These are phyloP conservation scores for Lepiota subincarnata DNA, from an alignment of 768 basidiomycete genomes.

Conservation along the genomic window DNA sequence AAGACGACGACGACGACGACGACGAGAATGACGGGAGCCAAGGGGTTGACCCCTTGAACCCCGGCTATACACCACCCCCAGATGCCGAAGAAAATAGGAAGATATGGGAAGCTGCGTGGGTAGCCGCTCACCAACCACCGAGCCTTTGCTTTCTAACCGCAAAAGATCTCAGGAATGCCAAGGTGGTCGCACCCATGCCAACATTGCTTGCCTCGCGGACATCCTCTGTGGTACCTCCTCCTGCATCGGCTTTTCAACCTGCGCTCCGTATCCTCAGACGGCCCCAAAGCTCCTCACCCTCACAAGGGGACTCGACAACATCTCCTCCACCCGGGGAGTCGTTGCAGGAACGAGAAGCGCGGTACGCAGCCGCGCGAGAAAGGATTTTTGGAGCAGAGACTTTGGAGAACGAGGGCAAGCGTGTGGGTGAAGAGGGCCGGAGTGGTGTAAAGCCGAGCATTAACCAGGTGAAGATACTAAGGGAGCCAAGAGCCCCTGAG, in stretches of 20 bases:
- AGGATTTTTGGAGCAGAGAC: constrained; percentile 56
- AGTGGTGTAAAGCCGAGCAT: not conserved
- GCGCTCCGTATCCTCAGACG: constrained; percentile 72
- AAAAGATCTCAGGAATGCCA: constrained; percentile 43
- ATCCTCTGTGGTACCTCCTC: constrained; percentile 37
- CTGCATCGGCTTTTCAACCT: constrained; percentile 48
- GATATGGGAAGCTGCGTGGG: constrained; percentile 74
- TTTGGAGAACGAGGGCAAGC: no score
- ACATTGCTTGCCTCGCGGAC: constrained; percentile 37
- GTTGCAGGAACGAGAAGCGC: constrained; percentile 64
- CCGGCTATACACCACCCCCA: not conserved
- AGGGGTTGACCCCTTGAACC: not conserved
- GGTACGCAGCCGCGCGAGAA: constrained; percentile 69
- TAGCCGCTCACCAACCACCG: constrained; percentile 11
- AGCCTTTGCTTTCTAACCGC: constrained; percentile 11
- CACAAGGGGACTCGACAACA: constrained; percentile 24
- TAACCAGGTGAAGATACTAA: not conserved
- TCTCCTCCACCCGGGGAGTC: constrained; percentile 27
- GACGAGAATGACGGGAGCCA: constrained; percentile 33
- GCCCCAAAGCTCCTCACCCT: constrained; percentile 34
- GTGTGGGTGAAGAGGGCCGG: not conserved
- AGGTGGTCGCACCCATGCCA: constrained; percentile 65
- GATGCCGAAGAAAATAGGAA: constrained; percentile 40
- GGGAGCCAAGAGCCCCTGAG: constrained; percentile 9
- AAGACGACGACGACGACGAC: constrained; percentile 43